Percentiles rank a stretch among this genome's conserved stretches.
Evolutionary conservation across 2,329 filamentous ascomycete species (phyloP).

Genomic region (Botrytis deweyae): DNA sequence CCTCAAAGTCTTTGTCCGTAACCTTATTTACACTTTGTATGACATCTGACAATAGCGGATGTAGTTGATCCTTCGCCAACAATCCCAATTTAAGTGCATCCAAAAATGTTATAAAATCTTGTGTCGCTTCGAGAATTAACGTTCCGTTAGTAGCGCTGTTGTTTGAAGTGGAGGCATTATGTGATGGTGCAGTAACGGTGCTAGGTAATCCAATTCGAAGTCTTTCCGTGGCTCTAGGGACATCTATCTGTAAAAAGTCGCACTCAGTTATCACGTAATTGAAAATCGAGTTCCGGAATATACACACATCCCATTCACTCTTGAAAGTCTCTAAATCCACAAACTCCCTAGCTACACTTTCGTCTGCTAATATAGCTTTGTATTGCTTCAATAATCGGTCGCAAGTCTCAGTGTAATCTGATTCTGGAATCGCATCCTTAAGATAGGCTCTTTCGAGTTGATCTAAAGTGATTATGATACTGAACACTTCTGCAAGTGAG

Average conservation of each 20-base stretch:
- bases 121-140: slow-evolving; percentile 84
- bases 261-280: background rate
- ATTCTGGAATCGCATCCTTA: slow-evolving; percentile 88
- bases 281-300: background rate
- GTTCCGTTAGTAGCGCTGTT: slow-evolving; percentile 47
- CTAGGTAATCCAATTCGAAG: slow-evolving; percentile 90
- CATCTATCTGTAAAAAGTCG: slow-evolving; percentile 68
- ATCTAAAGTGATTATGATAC: slow-evolving; percentile 93
- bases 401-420: slow-evolving; percentile 95
- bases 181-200: slow-evolving; percentile 60
- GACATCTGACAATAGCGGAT: slow-evolving; percentile 89
- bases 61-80: slow-evolving; percentile 92
- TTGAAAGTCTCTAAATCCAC: slow-evolving; percentile 89
- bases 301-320: slow-evolving; percentile 80
- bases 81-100: slow-evolving; percentile 92
- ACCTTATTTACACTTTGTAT: slow-evolving; percentile 98
- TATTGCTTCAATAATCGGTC: slow-evolving; percentile 93
- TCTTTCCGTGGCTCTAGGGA: slow-evolving; percentile 88
- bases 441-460: slow-evolving; percentile 95
- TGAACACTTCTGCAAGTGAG: slow-evolving; percentile 94
- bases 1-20: slow-evolving; percentile 92
- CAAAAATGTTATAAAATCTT: slow-evolving; percentile 98
- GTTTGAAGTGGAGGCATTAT: slow-evolving; percentile 45
- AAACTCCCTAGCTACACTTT: slow-evolving; percentile 86
- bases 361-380: slow-evolving; percentile 88